These are phyloP conservation scores for Discostella pseudostelligera DNA, from an alignment of 108 stramenopile species.

Conservation along the genomic window DNA sequence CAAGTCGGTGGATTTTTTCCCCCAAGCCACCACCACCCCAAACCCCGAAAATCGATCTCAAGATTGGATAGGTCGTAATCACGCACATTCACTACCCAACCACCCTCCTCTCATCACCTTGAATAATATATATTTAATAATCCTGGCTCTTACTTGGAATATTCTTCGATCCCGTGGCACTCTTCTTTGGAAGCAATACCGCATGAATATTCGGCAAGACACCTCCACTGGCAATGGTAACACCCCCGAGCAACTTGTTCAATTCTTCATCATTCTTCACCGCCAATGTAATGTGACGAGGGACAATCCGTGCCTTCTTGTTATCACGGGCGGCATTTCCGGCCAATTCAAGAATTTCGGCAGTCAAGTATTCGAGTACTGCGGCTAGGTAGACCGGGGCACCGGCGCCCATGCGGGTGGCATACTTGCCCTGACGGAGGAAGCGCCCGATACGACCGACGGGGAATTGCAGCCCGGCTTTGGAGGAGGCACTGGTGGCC, in stretches of 20 bases:
- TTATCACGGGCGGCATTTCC: constrained; percentile 97
- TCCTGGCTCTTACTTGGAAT: constrained; percentile 37
- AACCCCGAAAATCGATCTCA: too few relatives aligned
- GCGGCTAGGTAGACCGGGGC: constrained; percentile 96
- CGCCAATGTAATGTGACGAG: constrained; percentile 93
- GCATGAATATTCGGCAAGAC: constrained; percentile 98
- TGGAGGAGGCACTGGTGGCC: constrained; percentile 80
- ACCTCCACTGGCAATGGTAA: constrained; percentile 95
- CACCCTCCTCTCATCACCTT: too few relatives aligned
- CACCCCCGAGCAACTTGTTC: constrained; percentile 91
- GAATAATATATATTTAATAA: constrained; percentile 6
- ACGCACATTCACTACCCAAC: too few relatives aligned
- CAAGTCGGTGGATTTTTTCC: too few relatives aligned
- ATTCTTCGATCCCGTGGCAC: constrained; percentile 28
- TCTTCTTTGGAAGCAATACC: constrained; percentile 92
- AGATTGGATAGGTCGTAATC: too few relatives aligned
- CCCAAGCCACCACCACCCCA: too few relatives aligned
- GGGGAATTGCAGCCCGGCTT: constrained; percentile 97
- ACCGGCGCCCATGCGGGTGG: constrained; percentile 91
- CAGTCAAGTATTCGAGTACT: constrained; percentile 93
- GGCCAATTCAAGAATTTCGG: constrained; percentile 93
- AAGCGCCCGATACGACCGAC: constrained; percentile 94
- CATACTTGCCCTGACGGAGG: constrained; percentile 94
- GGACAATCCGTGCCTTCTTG: constrained; percentile 94
- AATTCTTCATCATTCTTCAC: constrained; percentile 95